A percentile compares a stretch with the other conserved stretches of the same genome.
Conservation (phyloP, 2,329 filamentous ascomycete genomes). For the Paecilomyces fulvus region DNA sequence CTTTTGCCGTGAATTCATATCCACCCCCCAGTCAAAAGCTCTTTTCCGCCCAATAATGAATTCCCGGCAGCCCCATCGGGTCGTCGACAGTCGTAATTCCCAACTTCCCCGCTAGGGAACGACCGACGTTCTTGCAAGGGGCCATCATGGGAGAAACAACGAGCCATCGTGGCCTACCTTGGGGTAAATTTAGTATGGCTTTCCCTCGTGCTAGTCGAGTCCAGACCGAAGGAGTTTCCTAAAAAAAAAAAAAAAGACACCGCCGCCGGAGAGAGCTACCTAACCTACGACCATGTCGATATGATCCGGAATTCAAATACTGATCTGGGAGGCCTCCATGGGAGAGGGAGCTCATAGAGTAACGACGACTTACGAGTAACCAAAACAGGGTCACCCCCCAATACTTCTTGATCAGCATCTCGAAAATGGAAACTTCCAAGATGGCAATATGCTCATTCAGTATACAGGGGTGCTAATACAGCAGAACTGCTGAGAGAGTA, state of each 20-base stretch:
- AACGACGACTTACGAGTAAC: too few species aligned
- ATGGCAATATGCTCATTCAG: background rate
- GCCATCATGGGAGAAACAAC: too few species aligned
- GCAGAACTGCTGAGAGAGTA: background rate
- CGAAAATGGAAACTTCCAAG: background rate
- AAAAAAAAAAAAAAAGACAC: background rate
- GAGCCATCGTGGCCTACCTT: too few species aligned
- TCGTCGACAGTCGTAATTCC: background rate
- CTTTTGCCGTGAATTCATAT: background rate
- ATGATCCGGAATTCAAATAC: background rate
- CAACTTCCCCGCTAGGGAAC: background rate
- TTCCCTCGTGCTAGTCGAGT: background rate
- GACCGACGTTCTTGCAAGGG: too few species aligned
- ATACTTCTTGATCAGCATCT: too few species aligned
- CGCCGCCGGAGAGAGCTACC: background rate
- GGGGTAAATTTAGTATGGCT: background rate
- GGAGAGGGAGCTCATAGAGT: too few species aligned
- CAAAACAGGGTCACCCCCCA: too few species aligned
- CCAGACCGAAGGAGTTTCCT: background rate
- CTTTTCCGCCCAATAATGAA: background rate
- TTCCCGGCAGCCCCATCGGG: background rate
- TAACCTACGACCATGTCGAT: background rate
- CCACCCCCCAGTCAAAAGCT: background rate
- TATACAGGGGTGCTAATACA: background rate
- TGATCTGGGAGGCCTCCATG: too few species aligned